phyloP scores from a whole-genome alignment of 2,329 filamentous ascomycete species.

The Monosporascus cannonballus region DNA sequence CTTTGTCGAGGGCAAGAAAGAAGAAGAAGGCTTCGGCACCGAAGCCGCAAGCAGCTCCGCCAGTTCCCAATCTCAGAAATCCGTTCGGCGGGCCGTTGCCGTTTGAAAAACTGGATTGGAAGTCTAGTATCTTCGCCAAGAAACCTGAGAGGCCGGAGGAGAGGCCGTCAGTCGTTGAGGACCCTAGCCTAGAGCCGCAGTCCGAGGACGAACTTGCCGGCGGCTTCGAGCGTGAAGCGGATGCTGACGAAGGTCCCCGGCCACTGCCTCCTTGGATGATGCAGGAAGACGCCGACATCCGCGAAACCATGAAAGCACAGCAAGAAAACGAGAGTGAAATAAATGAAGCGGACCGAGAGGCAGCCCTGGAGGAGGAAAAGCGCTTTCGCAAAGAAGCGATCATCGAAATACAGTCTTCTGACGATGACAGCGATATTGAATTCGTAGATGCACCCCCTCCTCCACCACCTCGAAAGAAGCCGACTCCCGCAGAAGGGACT shows the following conservation, averaged over 20 bases:
- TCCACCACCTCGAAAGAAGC: constrained; percentile 27
- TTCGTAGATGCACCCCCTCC: constrained; percentile 44
- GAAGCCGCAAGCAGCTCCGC: constrained; percentile 26
- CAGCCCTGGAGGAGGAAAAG: constrained; percentile 49
- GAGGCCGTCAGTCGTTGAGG: constrained; percentile 14
- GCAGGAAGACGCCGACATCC: constrained; percentile 55
- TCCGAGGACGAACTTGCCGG: constrained; percentile 24
- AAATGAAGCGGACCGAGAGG: constrained; percentile 56
- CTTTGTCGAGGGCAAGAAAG: constrained; percentile 65
- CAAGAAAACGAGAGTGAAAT: constrained; percentile 51
- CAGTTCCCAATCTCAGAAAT: constrained; percentile 50
- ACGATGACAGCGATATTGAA: constrained; percentile 52
- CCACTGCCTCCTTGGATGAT: constrained; percentile 73
- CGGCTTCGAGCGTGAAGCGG: constrained; percentile 28
- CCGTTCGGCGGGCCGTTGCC: constrained; percentile 76
- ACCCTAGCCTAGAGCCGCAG: constrained; percentile 1
- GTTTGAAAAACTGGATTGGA: constrained; percentile 79
- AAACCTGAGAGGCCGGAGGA: constrained; percentile 24
- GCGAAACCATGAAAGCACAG: constrained; percentile 55
- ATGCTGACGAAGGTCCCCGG: constrained; percentile 38
- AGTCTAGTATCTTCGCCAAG: constrained; percentile 51
- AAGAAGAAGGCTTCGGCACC: constrained; percentile 38
- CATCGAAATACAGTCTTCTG: constrained; percentile 58
- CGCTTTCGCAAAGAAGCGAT: constrained; percentile 41
- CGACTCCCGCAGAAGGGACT: constrained; percentile 5